Base-by-base conservation (phyloP, 192 early-diverging fungal species). In the Haplosporangium gracile region DNA sequence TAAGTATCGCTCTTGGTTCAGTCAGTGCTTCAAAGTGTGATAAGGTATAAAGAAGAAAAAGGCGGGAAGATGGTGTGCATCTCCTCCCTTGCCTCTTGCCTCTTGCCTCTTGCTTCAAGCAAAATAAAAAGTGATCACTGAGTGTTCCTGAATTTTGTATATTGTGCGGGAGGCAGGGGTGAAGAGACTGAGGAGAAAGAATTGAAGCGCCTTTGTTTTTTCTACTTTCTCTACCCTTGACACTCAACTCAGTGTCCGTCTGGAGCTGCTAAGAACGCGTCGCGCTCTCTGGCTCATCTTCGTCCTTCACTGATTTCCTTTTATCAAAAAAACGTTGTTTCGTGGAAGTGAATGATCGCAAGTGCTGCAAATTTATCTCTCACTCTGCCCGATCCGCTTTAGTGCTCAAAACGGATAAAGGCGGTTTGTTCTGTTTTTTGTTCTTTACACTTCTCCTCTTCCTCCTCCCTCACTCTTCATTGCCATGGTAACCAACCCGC, bases 401-500 rank as follows among this genome's bases (percentile, higher is more conserved):
- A 4, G 0, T 22, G 20, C 20, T 20, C 15, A 51, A 51, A 51
- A 49, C 16, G 18, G 49, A 51, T 51, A 47, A 78, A 26, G 51
- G 13, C 40, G 3, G n/a, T 32, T 24, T 10, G 18, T 63, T 69
- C 53, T 71, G 36, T 24, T 49, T 68, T 24, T 26, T 63, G 15
- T 18, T 75, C 65, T 36, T 38, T 39, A 24, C 55, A 76, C 45
- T 34, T 69, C 42, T 40, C 34, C 39, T 73, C 72, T 72, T 26
- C 26, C 55, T 65, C 11, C 29, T 26, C 57, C 57, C 57, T 2
- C 10, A 26, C n/a, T 29, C 55, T 26, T 65, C 29, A 11, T 70
- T 18, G 20, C 68, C 39, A 78, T 78, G 76, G 76, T 78, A 70
- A 70, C 3, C 24, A 49, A 34, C 57, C 55, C 1, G 15, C 26